Evolutionary conservation across 2,329 filamentous ascomycete genomes (phyloP).

Genomic region (Aspergillus fischeri): DNA sequence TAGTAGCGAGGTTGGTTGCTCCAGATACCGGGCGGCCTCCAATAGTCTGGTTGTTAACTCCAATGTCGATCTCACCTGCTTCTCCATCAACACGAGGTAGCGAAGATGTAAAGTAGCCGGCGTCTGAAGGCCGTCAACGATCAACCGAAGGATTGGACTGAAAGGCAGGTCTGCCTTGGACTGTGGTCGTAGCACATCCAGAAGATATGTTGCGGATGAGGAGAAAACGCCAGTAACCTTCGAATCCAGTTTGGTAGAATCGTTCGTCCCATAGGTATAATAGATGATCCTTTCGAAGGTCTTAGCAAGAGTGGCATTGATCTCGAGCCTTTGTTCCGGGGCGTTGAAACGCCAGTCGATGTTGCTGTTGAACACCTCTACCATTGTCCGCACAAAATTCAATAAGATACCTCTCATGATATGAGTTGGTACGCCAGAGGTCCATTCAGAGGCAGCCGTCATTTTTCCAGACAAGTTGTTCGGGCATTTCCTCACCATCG

Average conservation of each 20-base stretch:
- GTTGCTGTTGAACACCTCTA: constrained; percentile 82
- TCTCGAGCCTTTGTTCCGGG: constrained; percentile 62
- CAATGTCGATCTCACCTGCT: constrained; percentile 63
- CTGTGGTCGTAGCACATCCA: constrained; percentile 70
- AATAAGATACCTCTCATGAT: constrained; percentile 67
- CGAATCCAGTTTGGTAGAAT: constrained; percentile 44
- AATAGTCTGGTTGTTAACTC: constrained; percentile 65
- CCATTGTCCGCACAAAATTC: constrained; percentile 68
- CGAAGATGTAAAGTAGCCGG: constrained; percentile 61
- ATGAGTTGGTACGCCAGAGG: constrained; percentile 73
- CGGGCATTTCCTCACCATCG: constrained; percentile 41
- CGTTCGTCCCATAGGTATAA: constrained; percentile 71
- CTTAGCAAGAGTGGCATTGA: constrained; percentile 64
- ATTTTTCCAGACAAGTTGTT: constrained; percentile 29
- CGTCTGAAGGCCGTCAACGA: constrained; percentile 59
- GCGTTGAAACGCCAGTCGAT: constrained; percentile 78
- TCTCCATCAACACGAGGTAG: constrained; percentile 52
- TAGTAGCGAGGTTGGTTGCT: constrained; percentile 60
- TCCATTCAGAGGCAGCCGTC: constrained; percentile 43
- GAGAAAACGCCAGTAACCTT: constrained; percentile 62
- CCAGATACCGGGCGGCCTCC: constrained; percentile 63
- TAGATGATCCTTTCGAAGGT: constrained; percentile 68
- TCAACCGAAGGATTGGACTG: constrained; percentile 68
- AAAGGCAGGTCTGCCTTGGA: constrained; percentile 68
- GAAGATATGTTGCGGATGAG: constrained; percentile 69